phyloP scores from a whole-genome alignment of 345 rosid species.

The Erodium maritimum region DNA sequence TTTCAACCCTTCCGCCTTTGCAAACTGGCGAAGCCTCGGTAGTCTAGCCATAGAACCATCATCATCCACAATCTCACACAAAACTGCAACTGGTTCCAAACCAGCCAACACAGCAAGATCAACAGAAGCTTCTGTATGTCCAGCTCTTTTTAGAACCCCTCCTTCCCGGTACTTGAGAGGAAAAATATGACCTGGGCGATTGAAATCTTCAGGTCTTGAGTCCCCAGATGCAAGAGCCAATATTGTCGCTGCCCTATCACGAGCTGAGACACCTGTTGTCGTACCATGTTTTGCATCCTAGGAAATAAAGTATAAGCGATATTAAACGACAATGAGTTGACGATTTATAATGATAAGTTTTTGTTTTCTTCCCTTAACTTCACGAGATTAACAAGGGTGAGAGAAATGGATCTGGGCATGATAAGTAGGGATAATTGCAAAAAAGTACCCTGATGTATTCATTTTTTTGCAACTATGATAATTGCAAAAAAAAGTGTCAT shows the following conservation, averaged over 20 bases:
- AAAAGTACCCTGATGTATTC: too few species aligned
- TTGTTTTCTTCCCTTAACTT: background rate
- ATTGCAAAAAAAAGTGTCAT: too few species aligned
- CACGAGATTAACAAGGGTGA: constrained; percentile 1
- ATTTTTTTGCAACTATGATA: too few species aligned
- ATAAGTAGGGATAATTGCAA: too few species aligned
- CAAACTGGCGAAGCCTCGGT: constrained; percentile 65
- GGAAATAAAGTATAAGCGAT: background rate
- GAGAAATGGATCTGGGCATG: too few species aligned
- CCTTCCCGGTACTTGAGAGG: constrained; percentile 84
- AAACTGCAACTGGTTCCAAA: constrained; percentile 57
- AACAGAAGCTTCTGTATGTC: constrained; percentile 92
- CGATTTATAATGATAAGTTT: background rate
- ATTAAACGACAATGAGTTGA: background rate
- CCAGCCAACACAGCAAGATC: constrained; percentile 81
- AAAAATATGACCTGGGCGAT: constrained; percentile 83
- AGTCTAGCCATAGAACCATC: constrained; percentile 99
- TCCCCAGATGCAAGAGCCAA: constrained; percentile 58
- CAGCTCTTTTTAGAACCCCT: constrained; percentile 89
- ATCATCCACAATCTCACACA: constrained; percentile 88
- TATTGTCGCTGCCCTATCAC: constrained; percentile 70
- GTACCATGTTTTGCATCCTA: constrained; percentile 77
- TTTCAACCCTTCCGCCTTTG: constrained; percentile 48
- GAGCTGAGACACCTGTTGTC: constrained; percentile 84
- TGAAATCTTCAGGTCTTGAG: constrained; percentile 68